A percentile compares a stretch with the other conserved stretches of the same genome.
These are phyloP conservation scores for Mycena belliarum DNA, from an alignment of 768 basidiomycete genomes.

Conservation along the genomic window DNA sequence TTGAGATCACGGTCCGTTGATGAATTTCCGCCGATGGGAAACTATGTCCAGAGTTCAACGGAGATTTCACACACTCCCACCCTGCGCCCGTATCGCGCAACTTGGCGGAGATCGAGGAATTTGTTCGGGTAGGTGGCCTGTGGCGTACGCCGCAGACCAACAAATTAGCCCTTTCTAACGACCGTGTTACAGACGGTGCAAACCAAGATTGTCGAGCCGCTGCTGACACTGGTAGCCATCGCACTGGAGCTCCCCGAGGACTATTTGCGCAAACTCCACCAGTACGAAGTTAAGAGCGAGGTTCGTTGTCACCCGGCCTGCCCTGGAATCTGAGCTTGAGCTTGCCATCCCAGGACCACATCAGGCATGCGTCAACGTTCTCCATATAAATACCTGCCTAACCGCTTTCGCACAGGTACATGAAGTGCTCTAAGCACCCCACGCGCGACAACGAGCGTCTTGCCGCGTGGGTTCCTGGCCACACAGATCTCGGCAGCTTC, in stretches of 20 bases:
- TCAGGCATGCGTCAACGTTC: slow-evolving; percentile 1
- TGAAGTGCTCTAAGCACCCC: slow-evolving; percentile 52
- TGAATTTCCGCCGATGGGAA: not conserved
- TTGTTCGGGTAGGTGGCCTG: slow-evolving; percentile 33
- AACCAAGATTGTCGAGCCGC: slow-evolving; percentile 46
- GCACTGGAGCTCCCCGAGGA: slow-evolving; percentile 55
- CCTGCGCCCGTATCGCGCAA: slow-evolving; percentile 40
- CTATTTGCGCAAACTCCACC: slow-evolving; percentile 47
- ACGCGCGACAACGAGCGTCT: slow-evolving; percentile 41
- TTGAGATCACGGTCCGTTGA: not conserved
- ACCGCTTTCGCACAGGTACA: slow-evolving; percentile 40
- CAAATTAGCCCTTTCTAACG: not conserved
- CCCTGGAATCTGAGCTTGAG: not conserved
- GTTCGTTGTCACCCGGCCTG: slow-evolving; percentile 11
- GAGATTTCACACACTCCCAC: slow-evolving; percentile 43
- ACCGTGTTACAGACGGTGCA: slow-evolving; percentile 37
- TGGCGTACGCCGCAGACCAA: not conserved
- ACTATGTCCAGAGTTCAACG: slow-evolving; percentile 41
- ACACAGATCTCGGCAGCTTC: slow-evolving; percentile 52
- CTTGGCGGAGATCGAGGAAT: slow-evolving; percentile 45
- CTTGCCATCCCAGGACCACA: slow-evolving; percentile 5
- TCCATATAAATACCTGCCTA: slow-evolving; percentile 19
- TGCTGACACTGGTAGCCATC: slow-evolving; percentile 47
- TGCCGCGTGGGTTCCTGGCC: slow-evolving; percentile 40
- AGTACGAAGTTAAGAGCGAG: slow-evolving; percentile 48